These are phyloP conservation scores for Iris pallida DNA, from an alignment of 116 monocot species.

Conservation along the genomic window DNA sequence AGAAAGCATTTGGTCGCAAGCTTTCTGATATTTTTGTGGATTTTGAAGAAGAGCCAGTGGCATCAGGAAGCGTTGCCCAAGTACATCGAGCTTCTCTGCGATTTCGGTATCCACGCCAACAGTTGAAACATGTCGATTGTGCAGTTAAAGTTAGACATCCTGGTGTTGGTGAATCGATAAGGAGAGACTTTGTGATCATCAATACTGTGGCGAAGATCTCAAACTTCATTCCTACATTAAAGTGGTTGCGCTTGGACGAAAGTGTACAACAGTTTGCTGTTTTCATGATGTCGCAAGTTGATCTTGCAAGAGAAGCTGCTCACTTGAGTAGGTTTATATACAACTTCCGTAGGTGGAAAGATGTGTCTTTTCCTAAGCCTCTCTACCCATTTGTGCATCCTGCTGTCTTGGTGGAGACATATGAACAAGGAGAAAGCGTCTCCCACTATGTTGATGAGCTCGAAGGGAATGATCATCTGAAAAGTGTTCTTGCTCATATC, in stretches of 20 bases:
- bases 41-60: too few relatives aligned
- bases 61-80: slow-evolving; percentile 54
- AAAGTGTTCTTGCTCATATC: slow-evolving; percentile 66
- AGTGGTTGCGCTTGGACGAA: slow-evolving; percentile 62
- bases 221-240: slow-evolving; percentile 40
- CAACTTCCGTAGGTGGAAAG: slow-evolving; percentile 64
- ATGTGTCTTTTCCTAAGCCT: slow-evolving; percentile 66
- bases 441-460: slow-evolving; percentile 63
- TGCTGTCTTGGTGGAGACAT: slow-evolving; percentile 69
- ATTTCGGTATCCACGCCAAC: slow-evolving; percentile 27
- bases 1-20: too few relatives aligned
- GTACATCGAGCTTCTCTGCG: slow-evolving; percentile 51
- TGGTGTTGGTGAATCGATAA: slow-evolving; percentile 55
- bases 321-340: slow-evolving; percentile 69
- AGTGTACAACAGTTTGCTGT: slow-evolving; percentile 69
- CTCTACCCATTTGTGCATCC: slow-evolving; percentile 68
- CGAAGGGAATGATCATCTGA: slow-evolving; percentile 50
- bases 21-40: too few relatives aligned
- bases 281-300: slow-evolving; percentile 69
- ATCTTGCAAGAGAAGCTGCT: slow-evolving; percentile 71
- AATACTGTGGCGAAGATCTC: slow-evolving; percentile 53
- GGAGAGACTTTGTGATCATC: slow-evolving; percentile 57
- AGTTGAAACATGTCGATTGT: slow-evolving; percentile 31
- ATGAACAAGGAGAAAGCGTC: slow-evolving; percentile 59
- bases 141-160: slow-evolving; percentile 73